Conservation (phyloP, 2,329 filamentous ascomycete species). For the Aspergillus awamori region DNA sequence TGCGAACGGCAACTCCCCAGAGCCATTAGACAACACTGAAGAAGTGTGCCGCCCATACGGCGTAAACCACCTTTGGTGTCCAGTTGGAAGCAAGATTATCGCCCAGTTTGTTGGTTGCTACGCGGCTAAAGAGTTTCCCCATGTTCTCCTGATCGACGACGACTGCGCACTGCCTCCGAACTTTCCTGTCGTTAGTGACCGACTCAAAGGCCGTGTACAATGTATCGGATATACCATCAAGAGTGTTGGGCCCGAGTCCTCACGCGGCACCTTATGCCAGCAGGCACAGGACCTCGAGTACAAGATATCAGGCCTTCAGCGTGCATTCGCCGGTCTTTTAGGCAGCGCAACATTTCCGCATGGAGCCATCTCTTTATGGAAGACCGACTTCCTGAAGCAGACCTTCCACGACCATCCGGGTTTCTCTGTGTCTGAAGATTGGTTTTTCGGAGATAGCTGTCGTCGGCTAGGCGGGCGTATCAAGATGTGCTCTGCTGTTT, state of each 20-base stretch:
- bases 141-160: conserved; percentile 55
- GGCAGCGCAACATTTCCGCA: conserved; percentile 56
- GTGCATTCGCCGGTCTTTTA: conserved; percentile 48
- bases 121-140: conserved; percentile 49
- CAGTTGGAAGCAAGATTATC: conserved; percentile 54
- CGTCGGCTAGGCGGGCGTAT: conserved; percentile 51
- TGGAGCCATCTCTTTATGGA: conserved; percentile 55
- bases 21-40: conserved; percentile 53
- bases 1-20: conserved; percentile 53
- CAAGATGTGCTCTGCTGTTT: conserved; percentile 53
- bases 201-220: conserved; percentile 44
- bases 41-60: conserved; percentile 49
- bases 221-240: conserved; percentile 57
- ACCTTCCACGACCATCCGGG: conserved; percentile 55
- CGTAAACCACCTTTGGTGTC: conserved; percentile 54
- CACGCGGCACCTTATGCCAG: conserved; percentile 44
- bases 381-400: conserved; percentile 49
- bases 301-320: conserved; percentile 53
- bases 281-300: conserved; percentile 57
- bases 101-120: conserved; percentile 55
- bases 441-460: conserved; percentile 56
- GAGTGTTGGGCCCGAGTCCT: conserved; percentile 41
- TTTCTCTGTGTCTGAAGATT: conserved; percentile 55
- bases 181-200: conserved; percentile 51
- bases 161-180: conserved; percentile 53